Conservation (phyloP, 441 rosid genomes). For the Adansonia gregorii region DNA sequence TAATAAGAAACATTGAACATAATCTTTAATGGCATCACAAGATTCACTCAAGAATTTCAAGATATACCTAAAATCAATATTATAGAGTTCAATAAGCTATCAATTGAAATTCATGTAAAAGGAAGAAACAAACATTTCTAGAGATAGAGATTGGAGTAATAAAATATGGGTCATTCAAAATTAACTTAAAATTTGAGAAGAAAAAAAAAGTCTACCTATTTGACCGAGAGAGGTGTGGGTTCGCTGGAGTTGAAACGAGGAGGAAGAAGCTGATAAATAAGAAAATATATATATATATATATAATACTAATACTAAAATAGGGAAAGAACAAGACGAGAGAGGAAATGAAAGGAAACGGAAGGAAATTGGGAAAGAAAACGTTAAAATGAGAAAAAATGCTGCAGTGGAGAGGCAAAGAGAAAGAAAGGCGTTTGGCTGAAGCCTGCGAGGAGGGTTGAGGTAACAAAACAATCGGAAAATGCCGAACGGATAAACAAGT, state of each 20-base stretch:
- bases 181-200: neutral
- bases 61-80: neutral
- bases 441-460: neutral
- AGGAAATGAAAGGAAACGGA: neutral
- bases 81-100: slow-evolving; percentile 3
- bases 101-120: slow-evolving; percentile 1
- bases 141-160: neutral
- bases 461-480: neutral
- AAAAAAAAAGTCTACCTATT: neutral
- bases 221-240: neutral
- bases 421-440: slow-evolving; percentile 10
- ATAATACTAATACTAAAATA: neutral
- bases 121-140: neutral
- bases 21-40: neutral
- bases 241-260: neutral
- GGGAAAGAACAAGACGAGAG: slow-evolving; percentile 1
- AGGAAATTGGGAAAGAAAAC: neutral
- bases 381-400: neutral
- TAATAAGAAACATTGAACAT: neutral
- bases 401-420: neutral
- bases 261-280: neutral
- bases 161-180: slow-evolving; percentile 16
- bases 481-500: neutral
- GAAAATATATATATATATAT: neutral
- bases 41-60: neutral